These are phyloP conservation scores for Fraxinus velutina DNA, from an alignment of 305 asterid genomes.

Conservation along the genomic window DNA sequence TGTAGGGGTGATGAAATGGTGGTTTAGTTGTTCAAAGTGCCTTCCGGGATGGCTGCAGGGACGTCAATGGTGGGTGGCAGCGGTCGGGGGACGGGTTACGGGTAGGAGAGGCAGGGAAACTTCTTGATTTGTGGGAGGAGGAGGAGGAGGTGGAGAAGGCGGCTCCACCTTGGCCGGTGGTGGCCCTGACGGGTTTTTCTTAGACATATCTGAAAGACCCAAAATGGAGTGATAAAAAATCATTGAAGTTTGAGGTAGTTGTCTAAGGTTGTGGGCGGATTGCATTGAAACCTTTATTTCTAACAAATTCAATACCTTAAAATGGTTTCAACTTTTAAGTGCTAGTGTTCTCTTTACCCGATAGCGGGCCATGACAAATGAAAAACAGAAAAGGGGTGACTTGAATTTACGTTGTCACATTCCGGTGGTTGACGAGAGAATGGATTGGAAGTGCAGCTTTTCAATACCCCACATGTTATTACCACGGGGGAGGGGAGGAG, in stretches of 20 bases:
- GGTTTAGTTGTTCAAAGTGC: neutral
- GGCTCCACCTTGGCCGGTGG: neutral
- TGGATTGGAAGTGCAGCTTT: neutral
- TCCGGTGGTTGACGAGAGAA: neutral
- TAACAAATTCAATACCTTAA: neutral
- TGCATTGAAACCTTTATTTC: neutral
- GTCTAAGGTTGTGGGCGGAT: neutral
- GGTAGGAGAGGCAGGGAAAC: neutral
- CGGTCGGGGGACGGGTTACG: neutral
- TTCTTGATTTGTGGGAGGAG: neutral
- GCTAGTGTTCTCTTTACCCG: neutral
- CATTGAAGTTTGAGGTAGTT: neutral
- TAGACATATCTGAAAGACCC: neutral
- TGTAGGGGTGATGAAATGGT: neutral
- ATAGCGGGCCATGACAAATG: neutral
- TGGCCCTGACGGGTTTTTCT: neutral
- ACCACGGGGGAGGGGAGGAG: neutral
- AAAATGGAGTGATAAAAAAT: neutral
- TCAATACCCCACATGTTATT: neutral
- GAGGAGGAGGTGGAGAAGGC: neutral
- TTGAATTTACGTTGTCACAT: neutral
- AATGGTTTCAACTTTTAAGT: neutral
- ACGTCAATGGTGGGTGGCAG: neutral
- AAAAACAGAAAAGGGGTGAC: neutral
- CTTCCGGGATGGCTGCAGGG: neutral